Conservation (phyloP, 1,284 basidiomycete species). For the Microbotryum lychnidis-dioicae region DNA sequence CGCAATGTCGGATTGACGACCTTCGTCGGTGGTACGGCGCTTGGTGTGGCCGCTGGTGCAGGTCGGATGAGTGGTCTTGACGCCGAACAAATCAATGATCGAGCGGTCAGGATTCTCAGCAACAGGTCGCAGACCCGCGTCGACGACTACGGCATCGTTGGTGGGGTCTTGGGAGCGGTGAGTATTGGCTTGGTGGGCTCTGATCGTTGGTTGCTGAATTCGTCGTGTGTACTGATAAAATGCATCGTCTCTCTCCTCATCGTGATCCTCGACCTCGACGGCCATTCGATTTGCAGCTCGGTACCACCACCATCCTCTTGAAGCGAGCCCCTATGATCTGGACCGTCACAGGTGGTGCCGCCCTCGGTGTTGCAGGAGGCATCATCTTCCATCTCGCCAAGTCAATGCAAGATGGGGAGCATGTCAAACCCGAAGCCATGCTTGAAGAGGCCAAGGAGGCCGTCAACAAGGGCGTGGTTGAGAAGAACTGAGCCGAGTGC, state of each 20-base stretch:
- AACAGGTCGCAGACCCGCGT: slow-evolving; percentile 4
- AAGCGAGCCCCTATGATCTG: slow-evolving; percentile 22
- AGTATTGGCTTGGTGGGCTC: neutral
- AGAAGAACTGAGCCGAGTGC: neutral
- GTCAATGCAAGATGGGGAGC: slow-evolving; percentile 8
- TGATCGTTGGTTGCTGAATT: too few species aligned
- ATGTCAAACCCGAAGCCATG: slow-evolving; percentile 1
- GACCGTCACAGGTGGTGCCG: slow-evolving; percentile 20
- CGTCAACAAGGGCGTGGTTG: slow-evolving; percentile 4
- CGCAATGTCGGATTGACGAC: too few species aligned
- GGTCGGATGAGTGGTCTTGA: neutral
- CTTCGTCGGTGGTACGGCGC: too few species aligned
- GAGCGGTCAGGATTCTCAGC: neutral
- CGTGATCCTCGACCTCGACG: neutral
- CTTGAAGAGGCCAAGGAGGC: slow-evolving; percentile 4
- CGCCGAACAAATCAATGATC: neutral
- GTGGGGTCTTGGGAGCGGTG: slow-evolving; percentile 13
- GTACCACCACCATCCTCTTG: slow-evolving; percentile 26
- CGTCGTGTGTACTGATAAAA: neutral
- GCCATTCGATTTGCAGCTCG: slow-evolving; percentile 7
- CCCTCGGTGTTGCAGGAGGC: slow-evolving; percentile 28
- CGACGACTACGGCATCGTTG: slow-evolving; percentile 14
- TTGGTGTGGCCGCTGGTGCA: too few species aligned
- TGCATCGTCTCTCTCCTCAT: neutral
- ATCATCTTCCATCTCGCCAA: slow-evolving; percentile 20